Base-by-base conservation (phyloP, 2,329 filamentous ascomycete species). In the Alternaria incomplexa region DNA sequence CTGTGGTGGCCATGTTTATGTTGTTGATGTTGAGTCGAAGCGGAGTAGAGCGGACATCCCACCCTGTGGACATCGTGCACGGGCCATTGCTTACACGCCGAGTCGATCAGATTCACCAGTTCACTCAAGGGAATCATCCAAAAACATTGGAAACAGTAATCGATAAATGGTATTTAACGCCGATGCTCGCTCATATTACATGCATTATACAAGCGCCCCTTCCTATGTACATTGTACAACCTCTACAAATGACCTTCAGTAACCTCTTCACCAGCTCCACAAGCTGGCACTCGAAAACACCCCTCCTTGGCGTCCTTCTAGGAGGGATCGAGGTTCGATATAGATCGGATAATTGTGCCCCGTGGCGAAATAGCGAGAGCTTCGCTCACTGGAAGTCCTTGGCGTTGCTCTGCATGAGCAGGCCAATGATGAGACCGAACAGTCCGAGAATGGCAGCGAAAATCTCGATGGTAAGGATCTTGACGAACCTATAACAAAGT, bases 381-480 rank as follows among this genome's bases (percentile, higher is more conserved):
- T 12, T n/a, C 50, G 50, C 68, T 71, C 68, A 77, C 62, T 79
- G 77, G 69, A 97, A 96, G 67, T 93, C 92, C 23, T 84, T 79
- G 25, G 96, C 93, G 82, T 96, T 97, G 79, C 90, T 87, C 62
- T 93, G 92, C 56, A 98, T 87, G 69, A 99, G 86, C 58, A 99
- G 87, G 48, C 96, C 96, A 71, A 99, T 90, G 77, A 99, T 99
- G 67, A 99, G 87, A 62, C 96, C 96, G 77, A 99, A 99, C 4
- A 99, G 89, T 67, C 96, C 96, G 11, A 99, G 87, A 52, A 99
- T 95, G 44, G 95, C 98, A 80, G 94, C 97, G 86, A 99, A 99
- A 80, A 99, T 99, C 83, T 99, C 96, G 76, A 99, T 96, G 72
- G 99, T 95, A 56, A 99, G 89, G 72, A 99, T 97, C 85, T 97